Percentiles rank a stretch among this genome's conserved stretches.
Evolutionary conservation across 768 basidiomycete genomes (phyloP).

Genomic region (Lentinula raphanica): DNA sequence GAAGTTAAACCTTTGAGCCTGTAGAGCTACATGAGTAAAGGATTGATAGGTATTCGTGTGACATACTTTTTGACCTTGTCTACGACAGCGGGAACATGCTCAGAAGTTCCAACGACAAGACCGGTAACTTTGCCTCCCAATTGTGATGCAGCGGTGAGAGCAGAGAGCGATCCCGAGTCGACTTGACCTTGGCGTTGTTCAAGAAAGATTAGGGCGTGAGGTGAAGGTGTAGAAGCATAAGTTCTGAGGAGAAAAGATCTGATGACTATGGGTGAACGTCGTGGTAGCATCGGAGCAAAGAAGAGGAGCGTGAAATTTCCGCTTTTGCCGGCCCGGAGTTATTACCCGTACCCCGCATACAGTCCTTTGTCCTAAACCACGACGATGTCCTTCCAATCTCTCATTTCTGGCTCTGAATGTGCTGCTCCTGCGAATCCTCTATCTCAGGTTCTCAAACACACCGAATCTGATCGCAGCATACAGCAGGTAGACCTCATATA

Average conservation of each 20-base stretch:
- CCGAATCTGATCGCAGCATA: constrained; percentile 82
- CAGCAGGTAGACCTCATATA: constrained; percentile 59
- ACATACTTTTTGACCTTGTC: constrained; percentile 77
- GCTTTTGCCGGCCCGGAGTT: constrained; percentile 18
- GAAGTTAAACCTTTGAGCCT: constrained; percentile 67
- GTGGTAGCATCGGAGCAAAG: constrained; percentile 5
- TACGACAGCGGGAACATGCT: constrained; percentile 59
- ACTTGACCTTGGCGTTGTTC: constrained; percentile 82
- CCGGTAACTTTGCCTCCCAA: constrained; percentile 86
- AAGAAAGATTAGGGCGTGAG: constrained; percentile 81
- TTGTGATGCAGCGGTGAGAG: constrained; percentile 83
- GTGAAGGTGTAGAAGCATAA: constrained; percentile 57
- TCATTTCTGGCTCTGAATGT: constrained; percentile 89
- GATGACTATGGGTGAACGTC: constrained; percentile 13
- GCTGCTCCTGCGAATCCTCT: constrained; percentile 80
- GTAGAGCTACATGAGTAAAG: constrained; percentile 4
- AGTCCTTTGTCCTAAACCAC: background rate
- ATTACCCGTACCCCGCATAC: constrained; percentile 6
- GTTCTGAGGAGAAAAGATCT: constrained; percentile 25
- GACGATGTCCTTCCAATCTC: constrained; percentile 70
- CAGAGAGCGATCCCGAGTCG: constrained; percentile 82
- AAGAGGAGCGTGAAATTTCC: constrained; percentile 1
- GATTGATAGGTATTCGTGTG: background rate
- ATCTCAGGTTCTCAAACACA: constrained; percentile 84
- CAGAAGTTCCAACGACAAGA: constrained; percentile 63